Base-by-base conservation (phyloP, 345 rosid species). In the Eutrema yunnanense region DNA sequence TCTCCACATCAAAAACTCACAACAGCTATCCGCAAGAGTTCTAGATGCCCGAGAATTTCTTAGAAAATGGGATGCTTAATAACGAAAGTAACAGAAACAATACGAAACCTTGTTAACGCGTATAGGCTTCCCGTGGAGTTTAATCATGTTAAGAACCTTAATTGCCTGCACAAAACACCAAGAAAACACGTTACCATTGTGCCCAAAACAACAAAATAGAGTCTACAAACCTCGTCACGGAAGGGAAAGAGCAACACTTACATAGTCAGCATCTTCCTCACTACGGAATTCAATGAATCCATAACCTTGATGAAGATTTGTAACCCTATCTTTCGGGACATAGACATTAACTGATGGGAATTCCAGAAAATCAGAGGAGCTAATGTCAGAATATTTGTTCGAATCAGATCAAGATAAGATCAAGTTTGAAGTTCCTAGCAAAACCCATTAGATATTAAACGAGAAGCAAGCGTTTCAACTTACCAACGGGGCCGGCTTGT, bases 401-500 rank as follows among this genome's bases (percentile, higher is more conserved):
- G 11, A 49, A 9, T 13, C 59, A 54, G 22, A 54, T 53, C 58
- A 19, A 22, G 26, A 22, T 22, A 22, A 37, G 41, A 36, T 26
- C 33, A 30, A 30, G 33, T 30, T 30, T 26, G 2, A 30, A 30
- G 33, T 30, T 30, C 33, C 33, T 4, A 30, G 0, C 5, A 30
- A 55, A 37, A 33, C 0, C 22, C 52, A 48, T 16, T 40, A 3
- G 49, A 5, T 14, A 71, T 5, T 53, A 51, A 50, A 41, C 13
- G 33, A 71, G 30, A 32, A 29, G 43, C 40, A 14, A 52, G 43
- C 2, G 55, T 42, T 16, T 8, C 1, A 75, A 62, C 80, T 34
- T 82, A 96, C 99, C 99, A 75, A 92, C 98, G 9, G 99, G 98
- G 6, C 99, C 99, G 0, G 98, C 98, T 81, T 92, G 98, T 58